A percentile compares a stretch with the other conserved stretches of the same genome.
Evolutionary conservation across 2,329 filamentous ascomycete species (phyloP).

Genomic region (Fusarium sp.): DNA sequence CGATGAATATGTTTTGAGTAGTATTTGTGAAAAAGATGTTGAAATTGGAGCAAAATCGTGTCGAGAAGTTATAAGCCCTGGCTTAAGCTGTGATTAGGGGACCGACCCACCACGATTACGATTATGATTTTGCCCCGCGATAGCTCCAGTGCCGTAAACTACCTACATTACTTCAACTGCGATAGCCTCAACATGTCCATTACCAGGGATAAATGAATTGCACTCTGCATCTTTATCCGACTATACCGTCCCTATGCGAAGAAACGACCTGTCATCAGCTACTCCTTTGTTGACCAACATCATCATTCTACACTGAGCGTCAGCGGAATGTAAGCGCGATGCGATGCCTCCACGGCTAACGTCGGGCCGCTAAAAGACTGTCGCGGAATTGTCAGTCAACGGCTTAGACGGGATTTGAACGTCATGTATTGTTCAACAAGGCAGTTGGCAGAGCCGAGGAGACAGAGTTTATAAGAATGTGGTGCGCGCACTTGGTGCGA

Average conservation of each 20-base stretch:
- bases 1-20: background rate
- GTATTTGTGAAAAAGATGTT: background rate
- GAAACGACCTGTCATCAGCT: slow-evolving; percentile 3
- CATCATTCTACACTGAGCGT: background rate
- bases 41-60: slow-evolving; percentile 4
- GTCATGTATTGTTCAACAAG: slow-evolving; percentile 35
- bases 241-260: slow-evolving; percentile 17
- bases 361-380: slow-evolving; percentile 40
- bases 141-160: slow-evolving; percentile 6
- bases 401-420: slow-evolving; percentile 37
- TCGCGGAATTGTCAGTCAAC: slow-evolving; percentile 40
- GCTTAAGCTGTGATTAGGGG: background rate
- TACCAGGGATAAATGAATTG: background rate
- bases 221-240: background rate
- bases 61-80: background rate
- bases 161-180: slow-evolving; percentile 1
- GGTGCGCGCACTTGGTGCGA: slow-evolving; percentile 15
- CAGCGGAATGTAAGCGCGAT: slow-evolving; percentile 39
- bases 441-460: slow-evolving; percentile 21
- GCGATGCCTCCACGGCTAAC: slow-evolving; percentile 39
- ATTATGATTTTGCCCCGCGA: slow-evolving; percentile 17
- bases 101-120: too few species aligned
- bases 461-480: slow-evolving; percentile 39
- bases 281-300: background rate
- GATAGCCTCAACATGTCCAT: background rate